Evolutionary conservation across 106 monocot species (phyloP), one percentile per base, ranked within the genome.

Genomic region (Acorus calamus): DNA sequence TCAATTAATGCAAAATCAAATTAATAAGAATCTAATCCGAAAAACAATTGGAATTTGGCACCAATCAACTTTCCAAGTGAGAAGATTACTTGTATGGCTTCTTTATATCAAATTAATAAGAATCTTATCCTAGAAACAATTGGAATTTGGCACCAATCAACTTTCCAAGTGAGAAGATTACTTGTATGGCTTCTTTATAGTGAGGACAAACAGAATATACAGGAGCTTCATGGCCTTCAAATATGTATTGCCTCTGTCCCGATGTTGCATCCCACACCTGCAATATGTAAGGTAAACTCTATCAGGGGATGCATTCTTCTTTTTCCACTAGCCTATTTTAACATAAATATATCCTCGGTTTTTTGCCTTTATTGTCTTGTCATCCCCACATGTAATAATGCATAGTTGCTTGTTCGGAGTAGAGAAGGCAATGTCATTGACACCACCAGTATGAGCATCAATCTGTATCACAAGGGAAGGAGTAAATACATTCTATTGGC

Each of bases 391-490:
- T 28, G 89, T 89, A 59, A 89, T 82, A 51, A 89, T 82, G 5
- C 82, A 89, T 47, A 81, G 75, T 53, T 70, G 77, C 71, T 99
- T 99, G 63, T 92, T 92, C 47, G 98, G 98, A 64, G 86, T 91
- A 46, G 92, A 92, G 57, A 92, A 92, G 44, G 92, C 88, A 71
- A 99, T 99, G 62, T 99, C 92, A 74, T 99, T 99, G 66, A 99
- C 98, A 49, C 92, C 88, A 47, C 98, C 98, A 46, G 76, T 66
- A 77, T 99, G 98, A 53, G 92, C 98, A 81, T 98, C 96, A 77
- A 98, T 77, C 96, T 98, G 57, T 51, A 67, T 55, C 53, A 55
- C 28, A 45, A 70, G 12, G 2, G 54, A 14, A 65, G 64, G 66
- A 66, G 28, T 28, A 28, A 28, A 28, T 28, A 28, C 28, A 28